Evolutionary conservation across 305 asterid species (phyloP), one percentile per base, ranked within the genome.

Genomic region (Coffea humblotiana): DNA sequence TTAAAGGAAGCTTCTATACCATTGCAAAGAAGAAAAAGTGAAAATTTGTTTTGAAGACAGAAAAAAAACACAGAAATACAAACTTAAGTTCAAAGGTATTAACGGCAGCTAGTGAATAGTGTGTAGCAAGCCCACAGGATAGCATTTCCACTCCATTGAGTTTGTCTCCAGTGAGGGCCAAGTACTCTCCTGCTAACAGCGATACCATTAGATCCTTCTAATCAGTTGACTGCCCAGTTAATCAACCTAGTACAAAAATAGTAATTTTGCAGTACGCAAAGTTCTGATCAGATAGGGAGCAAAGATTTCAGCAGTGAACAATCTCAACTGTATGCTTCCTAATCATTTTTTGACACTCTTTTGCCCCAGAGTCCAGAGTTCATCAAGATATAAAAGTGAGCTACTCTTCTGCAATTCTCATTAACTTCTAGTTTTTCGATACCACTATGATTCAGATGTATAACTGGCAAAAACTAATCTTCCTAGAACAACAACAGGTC

Each of bases 111-210:
- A 79, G 84, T 49, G 93, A 77, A 84, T 88, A 96, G 88, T 94
- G 98, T 49, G 99, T 92, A 47, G 99, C 98, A 80, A 96, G 98
- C 83, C 99, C 99, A 85, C 98, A 94, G n/a, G 97, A 90, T 71
- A 92, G 69, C 98, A 94, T 92, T 88, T 96, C 98, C 11, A 82
- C 90, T 75, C 99, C 99, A 72, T 82, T 94, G 82, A 96, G 89
- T 86, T 88, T 96, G 72, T 86, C 94, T 78, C 99, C 98, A n/a
- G 98, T 93, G 72, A 96, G 82, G 67, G 90, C 98, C 88, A 96
- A 84, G 85, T 96, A 96, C 85, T 96, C 99, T 82, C 98, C 98
- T 96, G 92, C 83, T 78, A 78, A 80, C 72, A 49, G 64, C 6
- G 21, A 21, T 56, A 18, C 21, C 16, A 48, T 67, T 16, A 58